These are phyloP conservation scores for Myriangium duriaei DNA, from an alignment of 2,329 filamentous ascomycete species.

Conservation along the genomic window DNA sequence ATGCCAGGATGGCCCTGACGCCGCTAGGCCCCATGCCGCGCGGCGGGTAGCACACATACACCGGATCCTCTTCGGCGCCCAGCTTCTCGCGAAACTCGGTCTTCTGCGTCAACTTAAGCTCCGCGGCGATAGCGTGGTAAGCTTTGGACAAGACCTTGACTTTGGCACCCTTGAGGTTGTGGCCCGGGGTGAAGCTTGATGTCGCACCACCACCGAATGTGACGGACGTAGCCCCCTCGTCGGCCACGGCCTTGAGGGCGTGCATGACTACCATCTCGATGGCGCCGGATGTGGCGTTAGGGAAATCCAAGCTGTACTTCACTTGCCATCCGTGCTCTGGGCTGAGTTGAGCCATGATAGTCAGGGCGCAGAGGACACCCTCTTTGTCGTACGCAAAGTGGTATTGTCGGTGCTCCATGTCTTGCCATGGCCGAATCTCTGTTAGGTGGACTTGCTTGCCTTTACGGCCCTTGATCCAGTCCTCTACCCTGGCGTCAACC, in stretches of 20 bases:
- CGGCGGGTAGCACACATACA: slow-evolving; percentile 83
- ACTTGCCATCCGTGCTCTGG: slow-evolving; percentile 81
- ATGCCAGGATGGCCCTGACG: slow-evolving; percentile 74
- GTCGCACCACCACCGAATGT: slow-evolving; percentile 82
- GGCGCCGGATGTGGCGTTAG: slow-evolving; percentile 68
- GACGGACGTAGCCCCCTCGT: slow-evolving; percentile 50
- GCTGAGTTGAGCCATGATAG: slow-evolving; percentile 71
- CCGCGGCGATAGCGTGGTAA: slow-evolving; percentile 69
- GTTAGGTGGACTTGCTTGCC: slow-evolving; percentile 83
- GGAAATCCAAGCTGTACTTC: slow-evolving; percentile 94
- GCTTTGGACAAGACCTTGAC: slow-evolving; percentile 72
- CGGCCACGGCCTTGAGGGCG: slow-evolving; percentile 50
- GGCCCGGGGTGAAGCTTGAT: slow-evolving; percentile 59
- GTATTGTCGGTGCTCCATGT: slow-evolving; percentile 71
- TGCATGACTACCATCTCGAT: slow-evolving; percentile 74
- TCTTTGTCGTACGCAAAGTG: slow-evolving; percentile 65
- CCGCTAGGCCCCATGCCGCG: slow-evolving; percentile 73
- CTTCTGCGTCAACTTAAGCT: slow-evolving; percentile 72
- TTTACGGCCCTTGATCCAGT: slow-evolving; percentile 71
- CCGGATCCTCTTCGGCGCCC: slow-evolving; percentile 68
- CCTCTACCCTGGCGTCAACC: slow-evolving; percentile 58
- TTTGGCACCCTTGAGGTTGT: slow-evolving; percentile 68
- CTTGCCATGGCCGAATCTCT: slow-evolving; percentile 79
- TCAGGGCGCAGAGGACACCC: slow-evolving; percentile 60
- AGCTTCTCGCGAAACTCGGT: slow-evolving; percentile 85